Evolutionary conservation across 2,329 filamentous ascomycete genomes (phyloP), one percentile per base, ranked within the genome.

Genomic region (Onygenales sp.): DNA sequence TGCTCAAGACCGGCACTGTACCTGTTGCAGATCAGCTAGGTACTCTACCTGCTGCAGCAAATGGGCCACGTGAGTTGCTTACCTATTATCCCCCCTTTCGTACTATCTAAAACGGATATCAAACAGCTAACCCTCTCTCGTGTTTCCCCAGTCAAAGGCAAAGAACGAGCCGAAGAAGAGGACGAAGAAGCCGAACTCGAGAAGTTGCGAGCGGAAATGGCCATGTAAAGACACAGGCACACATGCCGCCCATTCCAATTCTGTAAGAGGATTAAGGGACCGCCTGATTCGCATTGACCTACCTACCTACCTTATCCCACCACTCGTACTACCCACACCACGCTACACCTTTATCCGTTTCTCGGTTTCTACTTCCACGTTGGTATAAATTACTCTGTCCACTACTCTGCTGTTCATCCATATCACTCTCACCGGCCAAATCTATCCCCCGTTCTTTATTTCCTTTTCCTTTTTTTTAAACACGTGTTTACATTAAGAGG

Each of bases 181-280:
- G 92, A 97, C 78, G 93, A 97, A 67, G 92, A 97, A 71, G 92
- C 86, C 64, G 92, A 97, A 75, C 77, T 97, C 66, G 83, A 86
- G 71, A 96, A 93, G 74, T 73, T 98, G 62, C 90, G 95, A 69
- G 91, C 89, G 37, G 92, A 96, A 73, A 97, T 97, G 92, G 91
- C 91, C 59, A 95, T 96, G 86, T 95, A 71, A 72, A 27, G 21
- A 27, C 21, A 27, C 21, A 27, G 21, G 21, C 21, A 27, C 21
- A 27, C 21, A 27, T 3, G 21, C 21, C 3, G 3, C 21, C 21
- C 21, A 27, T 27, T 27, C 2, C 4, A 27, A 27, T 27, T 27
- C 4, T 27, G 21, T 27, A 27, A 27, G 21, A 6, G 14, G 10
- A 14, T 40, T 11, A 40, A 11, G 37, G 37, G 37, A 40, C 14